A percentile compares a stretch with the other conserved stretches of the same genome.
Conservation (phyloP, 2,329 filamentous ascomycete genomes). For the Neonectria sp. region DNA sequence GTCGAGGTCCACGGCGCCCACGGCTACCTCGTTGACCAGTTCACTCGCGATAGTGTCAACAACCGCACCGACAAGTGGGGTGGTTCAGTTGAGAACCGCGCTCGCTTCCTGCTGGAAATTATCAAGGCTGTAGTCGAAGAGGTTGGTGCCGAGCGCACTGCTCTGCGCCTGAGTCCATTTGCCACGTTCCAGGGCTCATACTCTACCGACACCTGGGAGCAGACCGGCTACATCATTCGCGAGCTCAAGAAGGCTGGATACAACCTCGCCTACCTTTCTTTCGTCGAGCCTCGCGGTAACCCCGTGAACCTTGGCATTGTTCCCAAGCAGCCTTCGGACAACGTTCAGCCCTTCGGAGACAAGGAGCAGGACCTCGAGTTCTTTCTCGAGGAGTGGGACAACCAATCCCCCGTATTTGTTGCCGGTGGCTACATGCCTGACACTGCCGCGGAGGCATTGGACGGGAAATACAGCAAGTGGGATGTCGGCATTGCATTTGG, state of each 20-base stretch:
- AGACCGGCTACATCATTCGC: slow-evolving; percentile 46
- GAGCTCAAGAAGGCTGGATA: slow-evolving; percentile 46
- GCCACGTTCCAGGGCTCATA: slow-evolving; percentile 49
- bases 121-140: slow-evolving; percentile 58
- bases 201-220: slow-evolving; percentile 48
- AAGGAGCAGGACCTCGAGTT: slow-evolving; percentile 54
- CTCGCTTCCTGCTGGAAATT: slow-evolving; percentile 66
- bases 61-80: slow-evolving; percentile 69
- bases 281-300: slow-evolving; percentile 54
- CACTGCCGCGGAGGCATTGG: slow-evolving; percentile 40
- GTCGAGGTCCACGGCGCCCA: slow-evolving; percentile 74
- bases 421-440: slow-evolving; percentile 51
- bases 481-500: slow-evolving; percentile 51
- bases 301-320: slow-evolving; percentile 54
- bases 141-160: slow-evolving; percentile 65
- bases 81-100: slow-evolving; percentile 67
- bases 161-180: slow-evolving; percentile 71
- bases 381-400: slow-evolving; percentile 52
- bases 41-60: slow-evolving; percentile 68
- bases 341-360: slow-evolving; percentile 22
- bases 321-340: slow-evolving; percentile 1
- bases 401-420: slow-evolving; percentile 50
- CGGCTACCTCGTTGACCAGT: slow-evolving; percentile 76
- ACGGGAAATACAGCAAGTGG: slow-evolving; percentile 45
- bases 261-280: slow-evolving; percentile 53